These are phyloP conservation scores for Chlamydomonas urium DNA, from an alignment of 139 green algal species.

Conservation along the genomic window DNA sequence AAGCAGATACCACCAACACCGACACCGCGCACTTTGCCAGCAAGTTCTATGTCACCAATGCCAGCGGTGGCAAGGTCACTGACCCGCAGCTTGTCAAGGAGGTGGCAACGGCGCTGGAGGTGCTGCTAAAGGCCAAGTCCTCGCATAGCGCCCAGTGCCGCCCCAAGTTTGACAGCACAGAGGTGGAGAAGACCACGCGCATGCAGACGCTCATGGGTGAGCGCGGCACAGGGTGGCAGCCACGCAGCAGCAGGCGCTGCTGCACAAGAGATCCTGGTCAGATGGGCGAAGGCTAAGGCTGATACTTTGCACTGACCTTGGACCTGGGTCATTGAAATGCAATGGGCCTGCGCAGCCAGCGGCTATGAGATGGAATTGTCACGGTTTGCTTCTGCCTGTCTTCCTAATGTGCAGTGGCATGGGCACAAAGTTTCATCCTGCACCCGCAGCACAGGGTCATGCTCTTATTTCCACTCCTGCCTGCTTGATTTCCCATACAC, in stretches of 20 bases:
- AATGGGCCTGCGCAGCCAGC: not conserved
- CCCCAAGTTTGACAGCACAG: conserved; percentile 39
- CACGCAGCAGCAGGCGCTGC: not conserved
- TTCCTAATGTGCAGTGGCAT: too few relatives aligned
- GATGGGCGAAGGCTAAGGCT: not conserved
- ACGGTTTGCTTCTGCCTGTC: too few relatives aligned
- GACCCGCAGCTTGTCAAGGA: conserved; percentile 41
- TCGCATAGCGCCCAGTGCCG: conserved; percentile 2
- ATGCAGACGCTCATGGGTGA: conserved; percentile 82
- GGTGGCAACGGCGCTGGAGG: conserved; percentile 50
- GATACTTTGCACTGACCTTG: not conserved
- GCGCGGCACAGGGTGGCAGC: not conserved
- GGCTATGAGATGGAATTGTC: too few relatives aligned
- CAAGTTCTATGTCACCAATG: conserved; percentile 76
- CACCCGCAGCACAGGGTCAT: not conserved
- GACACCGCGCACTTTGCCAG: conserved; percentile 53
- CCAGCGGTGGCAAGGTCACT: conserved; percentile 56
- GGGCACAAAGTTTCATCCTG: too few relatives aligned
- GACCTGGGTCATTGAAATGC: not conserved
- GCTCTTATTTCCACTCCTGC: not conserved
- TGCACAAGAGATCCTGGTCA: not conserved
- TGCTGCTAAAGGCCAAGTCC: conserved; percentile 36
- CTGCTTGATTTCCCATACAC: not conserved
- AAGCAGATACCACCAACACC: conserved; percentile 53
- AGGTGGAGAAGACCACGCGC: conserved; percentile 37